phyloP scores from a whole-genome alignment of 805 yeast genomes.

The Kodamaea kaohsiungensis region DNA sequence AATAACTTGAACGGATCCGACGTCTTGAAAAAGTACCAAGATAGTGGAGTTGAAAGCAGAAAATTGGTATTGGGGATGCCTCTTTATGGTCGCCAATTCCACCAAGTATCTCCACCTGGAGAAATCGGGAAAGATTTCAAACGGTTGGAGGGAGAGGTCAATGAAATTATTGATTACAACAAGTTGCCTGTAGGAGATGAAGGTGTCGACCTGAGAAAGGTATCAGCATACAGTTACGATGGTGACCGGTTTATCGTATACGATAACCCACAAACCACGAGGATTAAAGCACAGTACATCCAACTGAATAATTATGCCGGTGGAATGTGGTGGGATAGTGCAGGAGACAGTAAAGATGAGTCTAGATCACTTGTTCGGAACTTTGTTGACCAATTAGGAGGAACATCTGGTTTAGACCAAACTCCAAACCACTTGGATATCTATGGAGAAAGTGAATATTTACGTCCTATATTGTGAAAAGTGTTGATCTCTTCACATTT shows the following conservation, averaged over 20 bases:
- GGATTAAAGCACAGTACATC: conserved; percentile 62
- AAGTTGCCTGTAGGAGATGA: conserved; percentile 55
- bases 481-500: too few relatives aligned
- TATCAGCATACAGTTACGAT: conserved; percentile 40
- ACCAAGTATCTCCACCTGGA: conserved; percentile 29
- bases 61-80: conserved; percentile 87
- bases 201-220: conserved; percentile 49
- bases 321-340: conserved; percentile 94
- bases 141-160: conserved; percentile 19
- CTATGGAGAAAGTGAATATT: conserved; percentile 17
- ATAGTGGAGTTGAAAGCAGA: conserved; percentile 40
- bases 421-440: conserved; percentile 15
- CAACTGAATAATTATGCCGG: conserved; percentile 60
- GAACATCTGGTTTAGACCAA: conserved; percentile 17
- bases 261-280: conserved; percentile 60
- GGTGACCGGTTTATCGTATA: conserved; percentile 40
- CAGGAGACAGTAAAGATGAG: conserved; percentile 57
- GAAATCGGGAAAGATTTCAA: conserved; percentile 45
- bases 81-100: conserved; percentile 61
- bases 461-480: conserved; percentile 5
- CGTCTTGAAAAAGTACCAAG: conserved; percentile 47
- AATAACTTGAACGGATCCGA: conserved; percentile 48
- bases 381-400: conserved; percentile 45
- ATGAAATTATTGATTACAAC: conserved; percentile 52
- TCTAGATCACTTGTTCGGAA: conserved; percentile 43